These are phyloP conservation scores for Penicillium argentinense DNA, from an alignment of 495 filamentous ascomycete species.

Conservation along the genomic window DNA sequence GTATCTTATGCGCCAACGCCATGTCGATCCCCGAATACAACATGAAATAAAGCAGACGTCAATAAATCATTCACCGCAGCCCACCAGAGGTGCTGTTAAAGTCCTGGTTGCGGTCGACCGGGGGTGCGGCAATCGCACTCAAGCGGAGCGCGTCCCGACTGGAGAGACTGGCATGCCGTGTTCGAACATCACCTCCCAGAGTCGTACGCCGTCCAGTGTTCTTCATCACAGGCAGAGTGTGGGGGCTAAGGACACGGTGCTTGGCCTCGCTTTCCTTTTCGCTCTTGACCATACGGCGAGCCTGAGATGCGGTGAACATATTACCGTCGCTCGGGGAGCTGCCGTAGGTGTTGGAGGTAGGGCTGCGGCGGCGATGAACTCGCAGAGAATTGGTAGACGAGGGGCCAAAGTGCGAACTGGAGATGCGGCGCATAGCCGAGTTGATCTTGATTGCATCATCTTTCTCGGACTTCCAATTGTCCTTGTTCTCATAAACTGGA, in stretches of 20 bases:
- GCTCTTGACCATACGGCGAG: constrained; percentile 67
- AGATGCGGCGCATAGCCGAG: constrained; percentile 61
- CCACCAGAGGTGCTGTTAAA: constrained; percentile 18
- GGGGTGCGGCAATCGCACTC: constrained; percentile 36
- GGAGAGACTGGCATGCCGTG: constrained; percentile 43
- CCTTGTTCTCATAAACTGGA: constrained; percentile 40
- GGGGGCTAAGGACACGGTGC: constrained; percentile 62
- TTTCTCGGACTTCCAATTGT: constrained; percentile 50
- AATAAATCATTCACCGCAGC: constrained; percentile 17
- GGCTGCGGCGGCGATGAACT: constrained; percentile 62
- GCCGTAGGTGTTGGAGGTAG: constrained; percentile 51
- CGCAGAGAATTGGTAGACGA: constrained; percentile 34
- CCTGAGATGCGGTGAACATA: constrained; percentile 69
- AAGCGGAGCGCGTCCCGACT: constrained; percentile 47
- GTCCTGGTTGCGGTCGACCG: constrained; percentile 15
- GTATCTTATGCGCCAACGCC: constrained; percentile 38
- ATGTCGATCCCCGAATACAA: constrained; percentile 20
- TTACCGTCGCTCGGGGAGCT: constrained; percentile 58
- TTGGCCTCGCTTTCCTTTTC: constrained; percentile 58
- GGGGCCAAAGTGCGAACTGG: constrained; percentile 32
- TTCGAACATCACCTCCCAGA: constrained; percentile 49
- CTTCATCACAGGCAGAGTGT: constrained; percentile 66
- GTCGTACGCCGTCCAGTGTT: constrained; percentile 51
- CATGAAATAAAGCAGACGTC: constrained; percentile 11
- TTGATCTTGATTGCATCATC: constrained; percentile 61